Evolutionary conservation across 345 rosid genomes (phyloP).

Genomic region (Capsella bursapastoris): DNA sequence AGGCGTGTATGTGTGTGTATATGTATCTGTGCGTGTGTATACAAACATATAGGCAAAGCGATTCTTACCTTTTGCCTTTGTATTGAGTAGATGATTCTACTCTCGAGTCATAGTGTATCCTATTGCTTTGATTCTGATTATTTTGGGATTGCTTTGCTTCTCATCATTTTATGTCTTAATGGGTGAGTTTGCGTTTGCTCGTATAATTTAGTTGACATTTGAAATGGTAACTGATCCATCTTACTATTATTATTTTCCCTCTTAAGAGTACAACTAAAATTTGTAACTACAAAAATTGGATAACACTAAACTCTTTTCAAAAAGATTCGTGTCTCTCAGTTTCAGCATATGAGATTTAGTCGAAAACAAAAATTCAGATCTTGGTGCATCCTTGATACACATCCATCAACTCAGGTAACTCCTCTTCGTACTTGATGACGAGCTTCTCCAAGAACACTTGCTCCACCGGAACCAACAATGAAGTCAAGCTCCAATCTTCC

Average conservation of each 20-base stretch:
- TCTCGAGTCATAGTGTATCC: not conserved
- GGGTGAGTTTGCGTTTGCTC: no score
- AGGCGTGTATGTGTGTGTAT: constrained; percentile 28
- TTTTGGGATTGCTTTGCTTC: no score
- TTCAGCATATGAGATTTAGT: not conserved
- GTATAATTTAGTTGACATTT: no score
- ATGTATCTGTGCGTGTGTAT: constrained; percentile 26
- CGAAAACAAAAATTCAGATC: not conserved
- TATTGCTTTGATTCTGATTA: not conserved
- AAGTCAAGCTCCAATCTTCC: constrained; percentile 51
- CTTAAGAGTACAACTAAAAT: no score
- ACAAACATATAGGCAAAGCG: constrained; percentile 18
- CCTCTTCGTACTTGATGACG: constrained; percentile 48
- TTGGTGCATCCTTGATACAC: constrained; percentile 28
- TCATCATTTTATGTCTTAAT: no score
- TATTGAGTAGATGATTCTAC: constrained; percentile 18
- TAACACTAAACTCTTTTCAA: not conserved
- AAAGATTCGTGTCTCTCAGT: not conserved
- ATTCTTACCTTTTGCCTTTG: constrained; percentile 13
- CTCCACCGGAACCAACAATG: constrained; percentile 49
- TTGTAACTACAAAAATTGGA: constrained; percentile 1
- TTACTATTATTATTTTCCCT: no score
- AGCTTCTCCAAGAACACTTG: constrained; percentile 51
- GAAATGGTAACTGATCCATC: no score
- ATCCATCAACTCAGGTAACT: constrained; percentile 53